Percentiles rank a stretch among this genome's conserved stretches.
These are phyloP conservation scores for Lomentospora prolificans DNA, from an alignment of 2,329 filamentous ascomycete genomes.

Conservation along the genomic window DNA sequence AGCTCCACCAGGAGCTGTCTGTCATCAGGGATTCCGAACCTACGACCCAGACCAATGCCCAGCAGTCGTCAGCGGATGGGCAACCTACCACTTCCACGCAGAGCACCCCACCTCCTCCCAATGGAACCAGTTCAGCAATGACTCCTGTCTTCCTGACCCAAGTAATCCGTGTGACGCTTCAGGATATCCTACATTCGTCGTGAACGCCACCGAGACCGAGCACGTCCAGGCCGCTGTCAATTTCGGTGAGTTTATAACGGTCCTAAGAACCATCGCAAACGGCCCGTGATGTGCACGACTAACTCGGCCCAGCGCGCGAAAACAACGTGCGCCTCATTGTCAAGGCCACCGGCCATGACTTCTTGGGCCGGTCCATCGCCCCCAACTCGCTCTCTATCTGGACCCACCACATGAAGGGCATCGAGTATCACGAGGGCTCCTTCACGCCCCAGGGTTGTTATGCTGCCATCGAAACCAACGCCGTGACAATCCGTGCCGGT, in stretches of 20 bases:
- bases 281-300: background rate
- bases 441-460: slow-evolving; percentile 32
- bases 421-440: slow-evolving; percentile 25
- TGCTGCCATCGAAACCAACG: slow-evolving; percentile 31
- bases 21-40: slow-evolving; percentile 8
- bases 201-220: slow-evolving; percentile 15
- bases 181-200: slow-evolving; percentile 16
- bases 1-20: slow-evolving; percentile 17
- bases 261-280: too few species aligned
- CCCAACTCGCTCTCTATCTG: slow-evolving; percentile 44
- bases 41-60: slow-evolving; percentile 11
- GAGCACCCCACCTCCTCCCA: slow-evolving; percentile 12
- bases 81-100: slow-evolving; percentile 5
- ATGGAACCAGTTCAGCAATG: slow-evolving; percentile 31
- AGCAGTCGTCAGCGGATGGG: slow-evolving; percentile 3
- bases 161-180: slow-evolving; percentile 19
- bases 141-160: slow-evolving; percentile 32
- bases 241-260: slow-evolving; percentile 19
- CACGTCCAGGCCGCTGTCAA: slow-evolving; percentile 18
- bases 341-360: slow-evolving; percentile 33
- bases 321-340: slow-evolving; percentile 31
- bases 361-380: slow-evolving; percentile 33
- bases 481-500: slow-evolving; percentile 44
- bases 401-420: slow-evolving; percentile 36
- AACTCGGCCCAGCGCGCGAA: slow-evolving; percentile 22